These are phyloP conservation scores for Graphilbum fragrans DNA, from an alignment of 2,329 filamentous ascomycete species.

Conservation along the genomic window DNA sequence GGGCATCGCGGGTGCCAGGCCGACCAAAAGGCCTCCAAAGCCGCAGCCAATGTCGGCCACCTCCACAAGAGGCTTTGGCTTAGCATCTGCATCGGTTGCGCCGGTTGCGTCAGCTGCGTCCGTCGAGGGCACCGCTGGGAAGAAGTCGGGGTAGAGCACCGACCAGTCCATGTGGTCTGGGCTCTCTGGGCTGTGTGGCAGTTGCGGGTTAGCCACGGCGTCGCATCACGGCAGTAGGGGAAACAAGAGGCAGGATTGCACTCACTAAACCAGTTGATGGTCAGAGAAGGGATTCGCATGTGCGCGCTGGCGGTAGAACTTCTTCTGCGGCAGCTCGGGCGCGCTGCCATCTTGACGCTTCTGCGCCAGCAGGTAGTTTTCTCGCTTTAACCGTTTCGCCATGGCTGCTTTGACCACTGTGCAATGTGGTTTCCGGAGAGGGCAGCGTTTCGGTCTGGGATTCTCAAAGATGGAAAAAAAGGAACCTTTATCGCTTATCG, in stretches of 20 bases:
- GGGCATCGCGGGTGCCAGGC: slow-evolving; percentile 69
- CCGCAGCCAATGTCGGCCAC: slow-evolving; percentile 96
- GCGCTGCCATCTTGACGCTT: slow-evolving; percentile 37
- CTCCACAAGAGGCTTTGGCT: slow-evolving; percentile 41
- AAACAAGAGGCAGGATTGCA: neutral
- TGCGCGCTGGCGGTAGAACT: slow-evolving; percentile 89
- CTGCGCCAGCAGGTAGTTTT: slow-evolving; percentile 43
- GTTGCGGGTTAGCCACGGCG: neutral
- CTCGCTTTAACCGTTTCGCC: slow-evolving; percentile 50
- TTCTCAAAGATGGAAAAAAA: neutral
- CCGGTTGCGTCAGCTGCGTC: neutral
- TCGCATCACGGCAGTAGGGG: too few species aligned
- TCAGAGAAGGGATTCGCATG: slow-evolving; percentile 98
- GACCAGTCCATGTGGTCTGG: slow-evolving; percentile 90
- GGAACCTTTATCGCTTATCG: neutral
- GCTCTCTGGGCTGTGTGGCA: slow-evolving; percentile 52
- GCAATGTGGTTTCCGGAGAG: too few species aligned
- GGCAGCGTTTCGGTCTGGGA: too few species aligned
- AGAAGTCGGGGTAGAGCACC: slow-evolving; percentile 65
- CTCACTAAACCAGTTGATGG: slow-evolving; percentile 68
- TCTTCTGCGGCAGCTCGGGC: slow-evolving; percentile 73
- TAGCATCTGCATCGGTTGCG: neutral
- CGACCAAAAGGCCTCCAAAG: slow-evolving; percentile 83
- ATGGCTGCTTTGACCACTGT: slow-evolving; percentile 4
- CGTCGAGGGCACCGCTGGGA: slow-evolving; percentile 13